A percentile compares a stretch with the other conserved stretches of the same genome.
Conservation (phyloP, 192 early-diverging fungal genomes). For the Coemansia sp. region DNA sequence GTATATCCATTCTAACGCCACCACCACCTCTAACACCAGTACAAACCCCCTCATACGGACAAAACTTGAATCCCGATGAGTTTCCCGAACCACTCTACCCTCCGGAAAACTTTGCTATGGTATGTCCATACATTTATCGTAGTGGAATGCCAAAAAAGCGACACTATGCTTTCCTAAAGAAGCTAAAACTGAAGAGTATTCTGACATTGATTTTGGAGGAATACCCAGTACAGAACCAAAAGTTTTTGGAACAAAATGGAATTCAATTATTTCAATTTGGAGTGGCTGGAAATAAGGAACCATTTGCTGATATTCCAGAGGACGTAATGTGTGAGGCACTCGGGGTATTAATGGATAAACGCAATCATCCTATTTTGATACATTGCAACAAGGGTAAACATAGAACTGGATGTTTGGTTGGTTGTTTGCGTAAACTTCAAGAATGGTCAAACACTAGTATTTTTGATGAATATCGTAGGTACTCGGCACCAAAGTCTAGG, state of each 20-base stretch:
- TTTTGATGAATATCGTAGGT: slow-evolving; percentile 96
- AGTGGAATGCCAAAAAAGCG: slow-evolving; percentile 91
- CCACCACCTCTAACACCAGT: too few species aligned
- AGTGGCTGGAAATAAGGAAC: slow-evolving; percentile 88
- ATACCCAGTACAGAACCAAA: slow-evolving; percentile 83
- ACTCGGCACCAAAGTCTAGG: slow-evolving; percentile 78
- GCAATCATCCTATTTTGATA: slow-evolving; percentile 83
- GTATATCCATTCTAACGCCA: too few species aligned
- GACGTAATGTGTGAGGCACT: slow-evolving; percentile 39
- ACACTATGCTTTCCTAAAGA: slow-evolving; percentile 85
- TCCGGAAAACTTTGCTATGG: slow-evolving; percentile 95
- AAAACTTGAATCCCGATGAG: too few species aligned
- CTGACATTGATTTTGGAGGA: slow-evolving; percentile 93
- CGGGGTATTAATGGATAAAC: slow-evolving; percentile 46
- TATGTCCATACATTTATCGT: slow-evolving; percentile 89
- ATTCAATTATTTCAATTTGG: slow-evolving; percentile 85
- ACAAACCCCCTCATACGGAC: too few species aligned
- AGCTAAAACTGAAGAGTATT: slow-evolving; percentile 81
- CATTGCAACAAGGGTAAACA: slow-evolving; percentile 99
- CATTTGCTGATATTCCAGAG: slow-evolving; percentile 51
- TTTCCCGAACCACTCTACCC: slow-evolving; percentile 67
- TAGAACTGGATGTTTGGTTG: slow-evolving; percentile 94
- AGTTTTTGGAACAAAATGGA: slow-evolving; percentile 73
- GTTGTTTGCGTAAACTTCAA: slow-evolving; percentile 90
- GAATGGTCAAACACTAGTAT: slow-evolving; percentile 95